A percentile compares a stretch with the other conserved stretches of the same genome.
These are phyloP conservation scores for Apophysomyces sp. DNA, from an alignment of 371 early-diverging fungal genomes.

Conservation along the genomic window DNA sequence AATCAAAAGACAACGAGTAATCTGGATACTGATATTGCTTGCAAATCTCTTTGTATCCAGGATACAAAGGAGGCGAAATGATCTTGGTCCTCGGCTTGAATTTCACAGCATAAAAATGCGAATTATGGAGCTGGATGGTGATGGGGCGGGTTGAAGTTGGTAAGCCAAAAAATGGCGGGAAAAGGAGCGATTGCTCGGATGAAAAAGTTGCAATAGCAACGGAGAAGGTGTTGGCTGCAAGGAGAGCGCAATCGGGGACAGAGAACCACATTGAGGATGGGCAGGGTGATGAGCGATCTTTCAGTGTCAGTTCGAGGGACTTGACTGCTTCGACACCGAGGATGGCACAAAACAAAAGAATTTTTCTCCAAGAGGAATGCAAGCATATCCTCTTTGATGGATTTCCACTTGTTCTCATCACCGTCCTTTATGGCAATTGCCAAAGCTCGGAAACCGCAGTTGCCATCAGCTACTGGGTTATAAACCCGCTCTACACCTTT, in stretches of 20 bases:
- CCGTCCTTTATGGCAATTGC: neutral
- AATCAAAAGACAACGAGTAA: too few relatives aligned
- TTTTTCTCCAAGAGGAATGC: neutral
- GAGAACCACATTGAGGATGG: neutral
- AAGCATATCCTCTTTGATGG: neutral
- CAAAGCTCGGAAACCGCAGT: neutral
- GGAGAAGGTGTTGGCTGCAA: slow-evolving; percentile 4
- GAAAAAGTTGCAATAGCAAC: too few relatives aligned
- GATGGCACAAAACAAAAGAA: neutral
- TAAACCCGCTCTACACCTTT: too few relatives aligned
- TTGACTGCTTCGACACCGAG: neutral
- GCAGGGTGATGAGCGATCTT: neutral
- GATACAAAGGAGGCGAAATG: too few relatives aligned
- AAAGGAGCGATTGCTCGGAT: too few relatives aligned
- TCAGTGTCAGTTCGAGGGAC: neutral
- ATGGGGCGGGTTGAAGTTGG: too few relatives aligned
- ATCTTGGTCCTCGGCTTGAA: too few relatives aligned
- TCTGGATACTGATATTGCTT: too few relatives aligned
- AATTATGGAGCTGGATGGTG: too few relatives aligned
- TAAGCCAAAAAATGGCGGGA: too few relatives aligned
- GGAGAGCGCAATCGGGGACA: neutral
- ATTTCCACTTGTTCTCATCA: neutral
- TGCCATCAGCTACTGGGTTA: neutral
- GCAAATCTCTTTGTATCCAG: too few relatives aligned
- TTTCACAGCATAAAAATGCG: too few relatives aligned